Evolutionary conservation across 169 alveolate genomes (phyloP), one percentile per base, ranked within the genome.

Genomic region (Plasmodium adleri): DNA sequence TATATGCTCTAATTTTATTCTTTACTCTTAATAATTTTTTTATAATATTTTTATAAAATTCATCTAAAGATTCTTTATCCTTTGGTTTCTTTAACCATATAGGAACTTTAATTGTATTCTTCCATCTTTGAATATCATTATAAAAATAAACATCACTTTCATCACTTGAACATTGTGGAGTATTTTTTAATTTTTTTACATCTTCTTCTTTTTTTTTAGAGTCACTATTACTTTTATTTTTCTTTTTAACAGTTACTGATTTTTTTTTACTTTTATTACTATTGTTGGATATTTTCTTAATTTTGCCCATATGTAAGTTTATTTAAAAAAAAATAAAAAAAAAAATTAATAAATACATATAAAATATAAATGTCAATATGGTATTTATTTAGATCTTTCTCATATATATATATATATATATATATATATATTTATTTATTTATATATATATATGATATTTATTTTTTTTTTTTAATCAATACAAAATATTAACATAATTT

Each of bases 1-100:
- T 56, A 49, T 83, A 83, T 2, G 91, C 91, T 68, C 91, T 83
- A 43, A 83, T 83, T 83, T 83, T 83, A 72, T 83, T 83, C 59
- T 83, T 83, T 1, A 83, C 91, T 68, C 91, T 70, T 83, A 83
- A 56, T 62, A 83, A 68, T 83, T 83, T 83, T 32, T 60, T 83
- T 68, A 83, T 83, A 6, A 83, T 72, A 68, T 83, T 83, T 83
- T 83, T 83, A 47, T 83, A 83, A 83, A 68, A 83, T 32, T 83
- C 91, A 28, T 28, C 59, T 67, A 68, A 56, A 4, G 91, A 83
- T 83, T 68, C 91, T 83, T 22, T 68, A 63, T 83, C 91, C 64
- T 83, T 68, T 56, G 91, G 91, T 72, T 68, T 83, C 52, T 83
- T 83, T 12, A 83, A 72, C 91, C 91, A 83, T 47, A 83, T 68